Evolutionary conservation across 2,329 filamentous ascomycete genomes (phyloP), one percentile per base, ranked within the genome.

Genomic region (Ceratocystis papillata): DNA sequence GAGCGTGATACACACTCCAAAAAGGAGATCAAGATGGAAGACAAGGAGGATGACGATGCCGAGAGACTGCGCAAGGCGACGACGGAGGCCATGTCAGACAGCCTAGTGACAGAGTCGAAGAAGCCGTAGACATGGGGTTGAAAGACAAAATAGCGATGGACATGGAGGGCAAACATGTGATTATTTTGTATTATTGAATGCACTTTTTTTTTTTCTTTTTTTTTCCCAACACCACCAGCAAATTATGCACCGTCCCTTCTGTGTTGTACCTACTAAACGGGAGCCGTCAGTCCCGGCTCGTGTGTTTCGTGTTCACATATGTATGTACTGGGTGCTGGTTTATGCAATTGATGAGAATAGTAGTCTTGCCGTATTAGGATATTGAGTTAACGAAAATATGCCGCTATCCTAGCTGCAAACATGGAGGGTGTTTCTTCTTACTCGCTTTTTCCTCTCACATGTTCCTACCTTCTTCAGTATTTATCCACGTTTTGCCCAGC

Each of bases 11-110:
- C 63, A 62, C 59, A 61, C 65, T 67, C 61, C 63, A 76, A 45
- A 62, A 69, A 46, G 70, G 75, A 77, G 65, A 75, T 76, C 66
- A 80, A 81, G 71, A 75, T 79, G 72, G 80, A 83, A 72, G 80
- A 86, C 67, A 81, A 81, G 72, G 78, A 80, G 33, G 72, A 79
- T 69, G 81, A 84, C 65, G 82, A 87, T 66, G 79, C 74, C 69
- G 87, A 85, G 72, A 81, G 80, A 72, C 74, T 86, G 71, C 87
- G 86, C 78, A 82, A 86, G 74, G 85, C 83, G 1, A 84, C 87
- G 30, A 81, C 81, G 10, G 81, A 83, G 72, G 81, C 81, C 15
- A 84, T 84, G 81, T 76, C 80, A 8, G 81, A 83, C 48, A 83
- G 77, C 68, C 72, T 84, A 67, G 79, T 82, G 50, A 77, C 78